Evolutionary conservation across 257 asterid genomes (phyloP).

Genomic region (Knoxia roxburghii): DNA sequence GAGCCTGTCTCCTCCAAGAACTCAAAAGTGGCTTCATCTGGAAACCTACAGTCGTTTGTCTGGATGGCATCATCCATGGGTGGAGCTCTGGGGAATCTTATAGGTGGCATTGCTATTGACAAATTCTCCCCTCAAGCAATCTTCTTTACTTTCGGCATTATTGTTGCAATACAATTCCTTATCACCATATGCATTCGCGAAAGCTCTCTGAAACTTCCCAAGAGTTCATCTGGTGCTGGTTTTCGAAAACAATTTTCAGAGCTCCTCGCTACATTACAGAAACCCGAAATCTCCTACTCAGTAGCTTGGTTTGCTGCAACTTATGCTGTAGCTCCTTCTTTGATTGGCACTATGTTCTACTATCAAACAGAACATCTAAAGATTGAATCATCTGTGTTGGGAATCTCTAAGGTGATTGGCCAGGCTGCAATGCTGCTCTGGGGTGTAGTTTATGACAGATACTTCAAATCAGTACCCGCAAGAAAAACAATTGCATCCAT

Average conservation of each 20-base stretch:
- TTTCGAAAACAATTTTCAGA: slow-evolving; percentile 53
- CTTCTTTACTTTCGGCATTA: slow-evolving; percentile 51
- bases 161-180: slow-evolving; percentile 59
- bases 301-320: slow-evolving; percentile 76
- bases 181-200: slow-evolving; percentile 54
- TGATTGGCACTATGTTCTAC: slow-evolving; percentile 89
- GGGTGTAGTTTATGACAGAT: slow-evolving; percentile 63
- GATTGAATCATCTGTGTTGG: slow-evolving; percentile 72
- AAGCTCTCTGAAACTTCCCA: slow-evolving; percentile 66
- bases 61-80: slow-evolving; percentile 93
- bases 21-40: slow-evolving; percentile 48
- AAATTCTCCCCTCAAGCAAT: slow-evolving; percentile 46
- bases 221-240: slow-evolving; percentile 35
- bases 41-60: slow-evolving; percentile 77
- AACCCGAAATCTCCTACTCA: slow-evolving; percentile 61
- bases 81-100: slow-evolving; percentile 74
- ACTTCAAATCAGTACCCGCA: slow-evolving; percentile 62
- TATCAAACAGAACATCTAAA: slow-evolving; percentile 83
- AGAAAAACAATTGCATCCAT: slow-evolving; percentile 63
- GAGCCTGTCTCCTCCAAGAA: slow-evolving; percentile 40
- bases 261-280: slow-evolving; percentile 48
- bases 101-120: slow-evolving; percentile 62
- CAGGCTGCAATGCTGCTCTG: slow-evolving; percentile 89
- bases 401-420: slow-evolving; percentile 86
- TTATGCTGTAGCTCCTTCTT: slow-evolving; percentile 71